Base-by-base conservation (phyloP, 2,329 filamentous ascomycete genomes). In the Penicillium palitans region DNA sequence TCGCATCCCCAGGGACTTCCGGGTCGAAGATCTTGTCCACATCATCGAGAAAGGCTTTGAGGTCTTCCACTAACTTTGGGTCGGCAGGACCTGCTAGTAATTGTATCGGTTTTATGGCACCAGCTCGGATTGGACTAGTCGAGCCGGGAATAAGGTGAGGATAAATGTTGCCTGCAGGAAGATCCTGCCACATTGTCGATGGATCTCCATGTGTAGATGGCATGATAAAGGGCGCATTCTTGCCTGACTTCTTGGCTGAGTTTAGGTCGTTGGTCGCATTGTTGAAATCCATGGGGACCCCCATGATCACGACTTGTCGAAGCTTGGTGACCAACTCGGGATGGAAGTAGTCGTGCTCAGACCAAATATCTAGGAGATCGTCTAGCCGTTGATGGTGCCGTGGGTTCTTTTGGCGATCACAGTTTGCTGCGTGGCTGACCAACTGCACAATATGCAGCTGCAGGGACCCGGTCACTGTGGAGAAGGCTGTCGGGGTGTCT, bases 151-250 rank as follows among this genome's bases (percentile, higher is more conserved):
- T 84, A 59, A 96, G 86, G 56, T 90, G 87, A 5, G 89, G 89
- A 47, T 96, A 83, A 80, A 93, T 88, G 64, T 90, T 93, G 2
- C 86, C 89, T 1, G 91, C 91, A 0, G 91, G 91, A 0, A 96
- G 79, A 63, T 96, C 91, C 75, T 92, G 90, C 84, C 89, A 96
- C 0, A 89, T 86, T 4, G 83, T 86, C 0, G 84, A 83, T 2
- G 82, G 76, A 69, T 96, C 90, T 41, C 92, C 92, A 71, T 96
- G 92, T 56, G 83, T 84, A 1, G 89, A 81, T 21, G 92, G 92
- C 73, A 96, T 83, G 29, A 88, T 74, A 68, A 86, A 93, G 0
- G 89, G 88, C 1, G 78, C 77, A 59, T 87, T 80, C 65, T 72
- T 72, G 47, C 67, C 61, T 19, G 62, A 25, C 66, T 84, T 87